Base-by-base conservation (phyloP, 1,139 yeast species). In the Candida buenavistaensis region DNA sequence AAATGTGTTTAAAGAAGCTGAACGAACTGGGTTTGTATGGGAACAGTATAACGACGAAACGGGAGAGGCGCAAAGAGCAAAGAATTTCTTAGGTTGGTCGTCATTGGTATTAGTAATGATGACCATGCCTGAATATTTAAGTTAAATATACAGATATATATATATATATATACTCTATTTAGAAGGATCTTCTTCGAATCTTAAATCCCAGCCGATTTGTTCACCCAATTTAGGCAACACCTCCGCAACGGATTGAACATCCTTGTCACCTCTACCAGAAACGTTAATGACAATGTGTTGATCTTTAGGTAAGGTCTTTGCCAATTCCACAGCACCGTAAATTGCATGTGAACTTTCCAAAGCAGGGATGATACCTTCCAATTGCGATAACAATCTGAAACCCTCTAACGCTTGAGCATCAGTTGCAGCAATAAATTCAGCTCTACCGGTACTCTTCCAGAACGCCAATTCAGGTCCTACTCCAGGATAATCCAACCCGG, bases 241-340 rank as follows among this genome's bases (percentile, higher is more conserved):
- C 61, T 92, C 97, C 27, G 98, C 98, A 39, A 92, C 97, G 57
- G 92, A 86, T 67, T 90, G 97, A 23, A 92, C 98, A 59, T 92
- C 99, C 71, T 92, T 92, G 61, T 94, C 99, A 65, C 99, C 99
- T 72, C 98, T 86, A 54, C 99, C 99, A 35, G 96, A 87, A 40
- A 92, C 78, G 57, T 89, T 88, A 54, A 92, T 85, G 42, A 92
- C 82, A 43, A 92, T 68, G 56, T 87, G 81, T 64, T 89, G 77
- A 47, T 85, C 96, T 48, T 82, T 77, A 17, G 72, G 59, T 83
- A 92, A 74, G 11, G 82, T 82, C 69, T 87, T 87, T 23, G 99
- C 98, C 35, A 86, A 73, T 64, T 89, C 78, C 44, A 87, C 71
- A 38, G 92, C 99, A 48, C 97, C 97, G 54, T 74, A 84, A 38